phyloP scores from a whole-genome alignment of 345 rosid species.

The Eucalyptus polyanthemos region DNA sequence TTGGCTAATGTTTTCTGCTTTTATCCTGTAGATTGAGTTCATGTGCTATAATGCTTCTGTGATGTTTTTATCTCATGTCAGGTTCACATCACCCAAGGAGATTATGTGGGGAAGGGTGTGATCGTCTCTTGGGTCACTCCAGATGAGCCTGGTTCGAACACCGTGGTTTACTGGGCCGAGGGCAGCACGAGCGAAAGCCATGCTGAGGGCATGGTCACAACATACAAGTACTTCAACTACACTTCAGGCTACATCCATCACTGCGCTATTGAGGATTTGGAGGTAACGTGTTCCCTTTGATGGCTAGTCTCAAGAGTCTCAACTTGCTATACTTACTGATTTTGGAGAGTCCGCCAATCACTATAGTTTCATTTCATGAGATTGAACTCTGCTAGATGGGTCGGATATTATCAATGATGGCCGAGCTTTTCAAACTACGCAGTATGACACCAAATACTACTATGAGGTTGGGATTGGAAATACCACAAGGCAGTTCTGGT shows the following conservation, averaged over 20 bases:
- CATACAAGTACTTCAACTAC: constrained; percentile 58
- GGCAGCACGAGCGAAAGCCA: constrained; percentile 9
- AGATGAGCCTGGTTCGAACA: constrained; percentile 54
- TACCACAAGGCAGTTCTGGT: constrained; percentile 50
- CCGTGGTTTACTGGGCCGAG: constrained; percentile 61
- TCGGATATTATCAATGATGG: background rate
- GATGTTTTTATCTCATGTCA: background rate
- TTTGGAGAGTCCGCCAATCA: background rate
- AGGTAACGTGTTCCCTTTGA: constrained; percentile 19
- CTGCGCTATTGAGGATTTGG: constrained; percentile 41
- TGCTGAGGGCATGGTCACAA: constrained; percentile 37
- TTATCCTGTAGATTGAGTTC: background rate
- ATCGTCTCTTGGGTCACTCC: constrained; percentile 77
- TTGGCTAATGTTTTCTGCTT: background rate
- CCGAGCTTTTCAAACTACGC: background rate
- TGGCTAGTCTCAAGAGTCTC: background rate
- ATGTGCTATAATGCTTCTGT: background rate
- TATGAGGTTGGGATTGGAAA: constrained; percentile 73
- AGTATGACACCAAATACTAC: constrained; percentile 65
- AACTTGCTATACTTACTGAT: background rate
- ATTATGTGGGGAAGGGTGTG: constrained; percentile 59
- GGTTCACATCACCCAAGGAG: constrained; percentile 95
- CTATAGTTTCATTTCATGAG: background rate
- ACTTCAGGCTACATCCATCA: constrained; percentile 88
- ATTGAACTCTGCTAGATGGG: background rate